Percentiles rank a stretch among this genome's conserved stretches.
These are phyloP conservation scores for Suillus sp. DNA, from an alignment of 768 basidiomycete genomes.

Conservation along the genomic window DNA sequence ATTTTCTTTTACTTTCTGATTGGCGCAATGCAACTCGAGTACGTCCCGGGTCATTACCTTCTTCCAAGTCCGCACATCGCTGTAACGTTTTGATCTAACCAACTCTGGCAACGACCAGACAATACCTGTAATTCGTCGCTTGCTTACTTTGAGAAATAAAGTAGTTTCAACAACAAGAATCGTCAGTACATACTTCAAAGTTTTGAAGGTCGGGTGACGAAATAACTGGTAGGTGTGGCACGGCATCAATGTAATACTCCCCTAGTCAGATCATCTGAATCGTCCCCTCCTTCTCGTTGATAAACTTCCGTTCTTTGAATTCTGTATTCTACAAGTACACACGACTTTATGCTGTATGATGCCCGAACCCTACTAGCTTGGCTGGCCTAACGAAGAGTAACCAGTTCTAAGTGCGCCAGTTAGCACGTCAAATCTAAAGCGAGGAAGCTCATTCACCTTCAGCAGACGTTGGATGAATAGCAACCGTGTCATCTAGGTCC, in stretches of 20 bases:
- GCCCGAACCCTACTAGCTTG: not conserved
- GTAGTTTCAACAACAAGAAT: not conserved
- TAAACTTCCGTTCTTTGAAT: not conserved
- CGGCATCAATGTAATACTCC: not conserved
- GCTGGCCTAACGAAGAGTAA: constrained; percentile 48
- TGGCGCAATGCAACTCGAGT: too few relatives aligned
- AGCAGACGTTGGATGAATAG: constrained; percentile 87
- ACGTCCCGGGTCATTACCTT: too few relatives aligned
- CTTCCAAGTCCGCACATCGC: too few relatives aligned
- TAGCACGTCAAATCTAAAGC: constrained; percentile 16
- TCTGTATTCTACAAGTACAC: constrained; percentile 1
- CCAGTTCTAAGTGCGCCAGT: constrained; percentile 46
- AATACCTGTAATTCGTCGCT: too few relatives aligned
- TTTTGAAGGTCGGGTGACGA: not conserved
- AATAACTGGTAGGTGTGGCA: not conserved
- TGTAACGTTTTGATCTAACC: too few relatives aligned
- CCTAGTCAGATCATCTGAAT: not conserved
- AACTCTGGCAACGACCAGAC: too few relatives aligned
- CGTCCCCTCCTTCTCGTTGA: not conserved
- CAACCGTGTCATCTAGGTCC: constrained; percentile 86
- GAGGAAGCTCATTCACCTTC: constrained; percentile 58
- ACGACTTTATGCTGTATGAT: not conserved
- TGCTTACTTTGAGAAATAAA: not conserved
- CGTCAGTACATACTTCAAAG: not conserved
- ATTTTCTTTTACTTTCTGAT: constrained; percentile 33